These are phyloP conservation scores for Sclerotiophoma versabilis DNA, from an alignment of 2,329 filamentous ascomycete species.

Conservation along the genomic window DNA sequence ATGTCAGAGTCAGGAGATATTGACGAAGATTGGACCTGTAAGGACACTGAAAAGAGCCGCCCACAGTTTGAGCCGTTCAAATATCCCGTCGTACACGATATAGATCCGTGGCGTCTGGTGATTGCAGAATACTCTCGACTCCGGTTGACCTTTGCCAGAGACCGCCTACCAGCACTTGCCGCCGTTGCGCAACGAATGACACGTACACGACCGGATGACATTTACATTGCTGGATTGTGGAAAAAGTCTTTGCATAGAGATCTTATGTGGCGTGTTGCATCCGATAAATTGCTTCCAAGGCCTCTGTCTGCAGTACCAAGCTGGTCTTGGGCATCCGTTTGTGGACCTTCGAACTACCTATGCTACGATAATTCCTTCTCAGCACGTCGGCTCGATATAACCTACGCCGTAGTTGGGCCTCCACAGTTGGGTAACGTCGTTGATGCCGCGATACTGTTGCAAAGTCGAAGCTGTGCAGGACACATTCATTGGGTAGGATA, in stretches of 20 bases:
- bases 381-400: too few relatives aligned
- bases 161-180: not conserved
- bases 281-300: too few relatives aligned
- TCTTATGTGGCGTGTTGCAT: too few relatives aligned
- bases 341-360: not conserved
- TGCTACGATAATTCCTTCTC: not conserved
- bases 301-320: not conserved
- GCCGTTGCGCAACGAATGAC: not conserved
- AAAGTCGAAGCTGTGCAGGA: not conserved
- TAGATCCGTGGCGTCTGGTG: not conserved
- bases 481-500: too few relatives aligned
- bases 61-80: not conserved
- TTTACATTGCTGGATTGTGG: not conserved
- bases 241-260: too few relatives aligned
- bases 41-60: not conserved
- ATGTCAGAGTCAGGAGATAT: not conserved
- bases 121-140: not conserved
- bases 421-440: not conserved
- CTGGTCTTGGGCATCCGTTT: not conserved
- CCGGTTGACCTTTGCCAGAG: not conserved
- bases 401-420: not conserved
- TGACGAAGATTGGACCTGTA: not conserved
- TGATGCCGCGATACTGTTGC: not conserved
- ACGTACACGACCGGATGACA: not conserved
- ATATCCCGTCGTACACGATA: not conserved